Evolutionary conservation across 108 stramenopile species (phyloP).

Genomic region (Schizochytrium sp.): DNA sequence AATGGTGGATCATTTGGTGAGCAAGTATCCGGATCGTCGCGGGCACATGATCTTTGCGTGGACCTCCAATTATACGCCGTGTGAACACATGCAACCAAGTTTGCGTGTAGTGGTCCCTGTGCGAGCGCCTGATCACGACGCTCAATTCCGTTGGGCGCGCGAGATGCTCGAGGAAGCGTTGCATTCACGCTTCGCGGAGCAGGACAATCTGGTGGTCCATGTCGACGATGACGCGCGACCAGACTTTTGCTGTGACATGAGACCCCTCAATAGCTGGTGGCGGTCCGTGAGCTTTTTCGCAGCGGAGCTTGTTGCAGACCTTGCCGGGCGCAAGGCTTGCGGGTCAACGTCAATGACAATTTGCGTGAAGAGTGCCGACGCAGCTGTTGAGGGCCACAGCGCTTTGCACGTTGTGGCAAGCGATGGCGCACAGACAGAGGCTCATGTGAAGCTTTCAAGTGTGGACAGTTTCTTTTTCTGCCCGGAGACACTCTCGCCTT

Average conservation of each 20-base stretch:
- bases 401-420: background rate
- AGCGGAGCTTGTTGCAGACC: background rate
- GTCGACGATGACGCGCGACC: background rate
- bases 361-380: too few relatives aligned
- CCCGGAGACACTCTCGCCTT: background rate
- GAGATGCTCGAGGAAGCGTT: background rate
- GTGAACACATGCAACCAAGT: background rate
- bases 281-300: background rate
- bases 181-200: too few relatives aligned
- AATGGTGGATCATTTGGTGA: background rate
- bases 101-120: background rate
- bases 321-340: background rate
- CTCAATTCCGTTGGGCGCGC: background rate
- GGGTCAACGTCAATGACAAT: too few relatives aligned
- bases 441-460: background rate
- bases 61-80: background rate
- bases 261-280: slow-evolving; percentile 6
- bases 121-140: background rate
- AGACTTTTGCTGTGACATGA: background rate
- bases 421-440: background rate
- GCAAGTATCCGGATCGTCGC: background rate
- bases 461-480: background rate
- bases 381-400: background rate
- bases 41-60: background rate
- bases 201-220: background rate